A percentile compares a stretch with the other conserved stretches of the same genome.
Evolutionary conservation across 352 stramenopile genomes (phyloP).

Genomic region (Pythium sp.): DNA sequence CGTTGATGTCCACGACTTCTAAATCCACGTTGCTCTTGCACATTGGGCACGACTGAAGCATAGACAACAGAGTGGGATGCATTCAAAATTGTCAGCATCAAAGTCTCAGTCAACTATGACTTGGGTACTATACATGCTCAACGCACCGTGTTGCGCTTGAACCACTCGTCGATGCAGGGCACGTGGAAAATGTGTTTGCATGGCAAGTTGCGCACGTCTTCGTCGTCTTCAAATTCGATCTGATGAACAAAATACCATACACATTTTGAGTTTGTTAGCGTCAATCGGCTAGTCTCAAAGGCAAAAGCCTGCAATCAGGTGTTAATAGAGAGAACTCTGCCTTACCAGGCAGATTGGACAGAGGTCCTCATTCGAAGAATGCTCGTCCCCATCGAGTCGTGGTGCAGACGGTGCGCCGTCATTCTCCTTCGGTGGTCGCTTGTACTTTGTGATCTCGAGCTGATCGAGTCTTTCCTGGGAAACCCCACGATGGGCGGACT

Average conservation of each 20-base stretch:
- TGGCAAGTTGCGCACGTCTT: slow-evolving; percentile 70
- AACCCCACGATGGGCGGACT: slow-evolving; percentile 45
- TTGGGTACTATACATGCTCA: neutral
- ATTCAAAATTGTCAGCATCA: neutral
- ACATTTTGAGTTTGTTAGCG: neutral
- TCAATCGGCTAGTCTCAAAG: too few relatives aligned
- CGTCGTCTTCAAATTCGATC: slow-evolving; percentile 76
- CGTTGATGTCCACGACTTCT: slow-evolving; percentile 40
- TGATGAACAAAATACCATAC: slow-evolving; percentile 8
- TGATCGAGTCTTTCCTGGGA: slow-evolving; percentile 60
- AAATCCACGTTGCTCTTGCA: slow-evolving; percentile 79
- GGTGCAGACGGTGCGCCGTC: neutral
- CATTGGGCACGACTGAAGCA: slow-evolving; percentile 67
- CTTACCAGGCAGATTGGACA: slow-evolving; percentile 74
- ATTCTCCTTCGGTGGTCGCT: slow-evolving; percentile 16
- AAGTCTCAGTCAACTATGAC: neutral
- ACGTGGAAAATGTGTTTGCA: slow-evolving; percentile 91
- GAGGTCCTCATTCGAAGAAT: slow-evolving; percentile 46
- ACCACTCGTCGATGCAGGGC: slow-evolving; percentile 87
- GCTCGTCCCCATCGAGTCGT: neutral
- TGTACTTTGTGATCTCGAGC: slow-evolving; percentile 66
- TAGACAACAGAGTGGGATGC: neutral
- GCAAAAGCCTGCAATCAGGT: too few relatives aligned
- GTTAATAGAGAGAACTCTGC: neutral
- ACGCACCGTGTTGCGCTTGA: slow-evolving; percentile 82